These are phyloP conservation scores for Trichoderma koningii DNA, from an alignment of 2,329 filamentous ascomycete genomes.

Conservation along the genomic window DNA sequence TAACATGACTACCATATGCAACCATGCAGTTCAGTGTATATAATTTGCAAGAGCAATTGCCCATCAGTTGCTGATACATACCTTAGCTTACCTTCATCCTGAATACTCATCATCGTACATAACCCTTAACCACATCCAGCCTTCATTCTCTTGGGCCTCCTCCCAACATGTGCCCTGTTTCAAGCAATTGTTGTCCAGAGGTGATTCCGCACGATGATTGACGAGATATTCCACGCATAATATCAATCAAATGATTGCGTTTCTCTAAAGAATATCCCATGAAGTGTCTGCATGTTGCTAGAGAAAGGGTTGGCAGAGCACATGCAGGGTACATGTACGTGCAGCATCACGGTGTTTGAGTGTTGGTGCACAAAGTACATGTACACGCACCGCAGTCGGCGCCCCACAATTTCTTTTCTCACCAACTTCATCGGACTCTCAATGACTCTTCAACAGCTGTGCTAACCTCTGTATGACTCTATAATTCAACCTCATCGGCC, in stretches of 20 bases:
- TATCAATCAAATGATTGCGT: neutral
- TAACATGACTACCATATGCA: neutral
- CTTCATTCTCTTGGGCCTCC: no score
- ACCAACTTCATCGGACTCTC: constrained; percentile 5
- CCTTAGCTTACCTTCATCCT: neutral
- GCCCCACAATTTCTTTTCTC: constrained; percentile 8
- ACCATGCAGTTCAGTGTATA: constrained; percentile 1
- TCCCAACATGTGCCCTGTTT: no score
- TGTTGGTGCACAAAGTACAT: no score
- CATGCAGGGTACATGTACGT: no score
- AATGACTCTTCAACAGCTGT: constrained; percentile 14
- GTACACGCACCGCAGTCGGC: neutral
- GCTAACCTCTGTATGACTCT: constrained; percentile 12
- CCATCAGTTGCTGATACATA: neutral
- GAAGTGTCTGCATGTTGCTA: neutral
- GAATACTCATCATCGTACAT: no score
- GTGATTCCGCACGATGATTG: no score
- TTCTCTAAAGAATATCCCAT: neutral
- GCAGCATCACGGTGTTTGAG: neutral
- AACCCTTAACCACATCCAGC: no score
- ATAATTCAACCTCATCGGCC: neutral
- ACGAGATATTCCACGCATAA: neutral
- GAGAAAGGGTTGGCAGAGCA: no score
- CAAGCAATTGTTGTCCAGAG: no score
- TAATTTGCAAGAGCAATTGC: neutral